Evolutionary conservation across 345 rosid species (phyloP), one percentile per base, ranked within the genome.

Genomic region (Eucalyptus melliodora): DNA sequence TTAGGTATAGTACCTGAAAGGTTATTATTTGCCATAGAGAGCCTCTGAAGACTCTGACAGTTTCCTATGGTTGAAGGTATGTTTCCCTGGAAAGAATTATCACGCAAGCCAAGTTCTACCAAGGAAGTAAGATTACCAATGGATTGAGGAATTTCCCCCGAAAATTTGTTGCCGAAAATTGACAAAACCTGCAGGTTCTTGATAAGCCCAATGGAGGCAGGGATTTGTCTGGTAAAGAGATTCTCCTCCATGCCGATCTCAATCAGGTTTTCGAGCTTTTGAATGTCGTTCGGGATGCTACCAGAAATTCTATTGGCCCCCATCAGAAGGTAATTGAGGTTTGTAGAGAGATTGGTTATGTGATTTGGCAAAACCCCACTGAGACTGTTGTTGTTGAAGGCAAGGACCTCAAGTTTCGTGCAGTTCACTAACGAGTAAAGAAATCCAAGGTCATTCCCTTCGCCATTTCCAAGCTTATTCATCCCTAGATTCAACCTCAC

Each of bases 111-210:
- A 30, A 92, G 90, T 72, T 88, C 91, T 8, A 91, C 90, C 88
- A 93, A 44, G 37, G 50, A 91, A 89, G 93, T 88, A 72, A 93
- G 88, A 88, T 91, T 94, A 85, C 92, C 94, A 62, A 94, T 88
- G 17, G 94, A 91, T 40, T 86, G 80, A n/a, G 93, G 94, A 87
- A 94, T 87, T 69, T 93, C 93, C 56, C 96, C 94, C 0, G 94
- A 94, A 50, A 92, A 88, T 62, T 31, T 86, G 87, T 92, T 92
- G 82, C 88, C 92, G 50, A 88, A 91, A 34, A 91, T 88, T 16
- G 93, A 90, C 59, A 92, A 59, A 31, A 59, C 89, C 65, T 90
- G 92, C 31, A 90, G 89, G 17, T 89, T 88, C 34, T 81, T 51
- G 60, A 92, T 72, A 65, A 87, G 16, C 49, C 92, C 91, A 40